Evolutionary conservation across 2,329 filamentous ascomycete species (phyloP).

Genomic region (Epichloe aotearoae): DNA sequence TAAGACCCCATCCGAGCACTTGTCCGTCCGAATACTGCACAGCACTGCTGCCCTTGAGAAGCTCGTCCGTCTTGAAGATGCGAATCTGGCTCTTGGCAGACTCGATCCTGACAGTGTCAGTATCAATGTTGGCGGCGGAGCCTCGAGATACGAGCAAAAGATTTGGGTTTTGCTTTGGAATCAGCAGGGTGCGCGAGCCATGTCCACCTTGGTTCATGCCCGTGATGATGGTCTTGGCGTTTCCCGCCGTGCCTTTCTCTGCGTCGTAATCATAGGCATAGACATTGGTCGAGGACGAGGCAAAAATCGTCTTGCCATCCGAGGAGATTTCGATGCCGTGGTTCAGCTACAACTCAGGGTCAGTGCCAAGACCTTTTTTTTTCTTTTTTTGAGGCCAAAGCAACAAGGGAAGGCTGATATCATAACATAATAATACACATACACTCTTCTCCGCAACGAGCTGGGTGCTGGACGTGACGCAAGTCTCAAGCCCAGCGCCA

Average conservation of each 20-base stretch:
- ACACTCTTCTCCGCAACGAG: constrained; percentile 16
- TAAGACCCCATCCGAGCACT: constrained; percentile 49
- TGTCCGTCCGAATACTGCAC: constrained; percentile 30
- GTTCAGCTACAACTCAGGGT: constrained; percentile 25
- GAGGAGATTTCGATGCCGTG: constrained; percentile 34
- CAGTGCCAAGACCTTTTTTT: no score
- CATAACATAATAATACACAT: constrained; percentile 5
- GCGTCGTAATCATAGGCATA: constrained; percentile 49
- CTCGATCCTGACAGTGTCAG: constrained; percentile 28
- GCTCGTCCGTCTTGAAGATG: constrained; percentile 23
- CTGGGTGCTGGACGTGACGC: constrained; percentile 15
- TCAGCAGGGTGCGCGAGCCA: constrained; percentile 47
- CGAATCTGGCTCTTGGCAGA: constrained; percentile 50
- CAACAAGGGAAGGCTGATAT: no score
- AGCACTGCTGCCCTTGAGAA: constrained; percentile 12
- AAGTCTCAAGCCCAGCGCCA: constrained; percentile 15
- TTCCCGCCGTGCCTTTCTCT: constrained; percentile 27
- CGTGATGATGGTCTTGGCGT: constrained; percentile 33
- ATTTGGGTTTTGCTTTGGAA: constrained; percentile 36
- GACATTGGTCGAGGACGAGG: constrained; percentile 38
- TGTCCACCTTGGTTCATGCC: constrained; percentile 48
- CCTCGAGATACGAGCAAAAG: constrained; percentile 50
- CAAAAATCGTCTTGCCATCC: constrained; percentile 34
- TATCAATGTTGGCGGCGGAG: constrained; percentile 45
- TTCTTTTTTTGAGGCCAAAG: neutral